phyloP scores from a whole-genome alignment of 192 early-diverging fungal species.

The Coemansia sp. region DNA sequence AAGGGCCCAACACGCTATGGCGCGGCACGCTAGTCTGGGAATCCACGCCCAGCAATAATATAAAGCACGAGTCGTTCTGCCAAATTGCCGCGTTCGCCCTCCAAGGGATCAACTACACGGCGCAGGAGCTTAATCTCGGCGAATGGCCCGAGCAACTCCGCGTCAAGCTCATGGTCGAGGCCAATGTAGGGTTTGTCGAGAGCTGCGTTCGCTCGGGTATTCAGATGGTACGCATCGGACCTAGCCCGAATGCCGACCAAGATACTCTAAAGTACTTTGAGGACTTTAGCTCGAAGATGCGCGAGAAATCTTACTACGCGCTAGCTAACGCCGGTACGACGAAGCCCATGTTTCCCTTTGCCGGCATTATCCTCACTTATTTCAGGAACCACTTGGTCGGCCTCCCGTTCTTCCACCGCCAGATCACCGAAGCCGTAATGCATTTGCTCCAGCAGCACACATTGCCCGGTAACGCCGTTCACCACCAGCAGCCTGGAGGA shows the following conservation, averaged over 20 bases:
- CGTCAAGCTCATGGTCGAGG: constrained; percentile 19
- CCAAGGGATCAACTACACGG: constrained; percentile 27
- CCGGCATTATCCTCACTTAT: constrained; percentile 33
- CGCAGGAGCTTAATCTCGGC: constrained; percentile 25
- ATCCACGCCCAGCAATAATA: constrained; percentile 29
- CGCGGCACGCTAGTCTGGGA: constrained; percentile 39
- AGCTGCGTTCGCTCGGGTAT: constrained; percentile 26
- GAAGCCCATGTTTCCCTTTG: constrained; percentile 12
- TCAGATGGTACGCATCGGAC: constrained; percentile 33
- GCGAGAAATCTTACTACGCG: constrained; percentile 32
- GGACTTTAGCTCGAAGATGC: constrained; percentile 42
- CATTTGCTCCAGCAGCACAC: constrained; percentile 15
- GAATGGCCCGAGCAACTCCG: constrained; percentile 48
- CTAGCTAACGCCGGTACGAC: constrained; percentile 16
- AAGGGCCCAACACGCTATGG: constrained; percentile 26
- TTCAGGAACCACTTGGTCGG: constrained; percentile 30
- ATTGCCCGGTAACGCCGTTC: neutral
- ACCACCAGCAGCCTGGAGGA: neutral
- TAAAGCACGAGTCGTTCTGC: constrained; percentile 31
- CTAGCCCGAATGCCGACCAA: constrained; percentile 12
- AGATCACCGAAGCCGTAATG: constrained; percentile 20
- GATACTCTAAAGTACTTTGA: constrained; percentile 42
- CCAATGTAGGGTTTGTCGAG: constrained; percentile 33
- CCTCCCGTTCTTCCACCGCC: constrained; percentile 30
- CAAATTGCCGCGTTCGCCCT: constrained; percentile 21